Evolutionary conservation across 164 flowering plant genomes (phyloP).

Genomic region (Vitis amurensis): DNA sequence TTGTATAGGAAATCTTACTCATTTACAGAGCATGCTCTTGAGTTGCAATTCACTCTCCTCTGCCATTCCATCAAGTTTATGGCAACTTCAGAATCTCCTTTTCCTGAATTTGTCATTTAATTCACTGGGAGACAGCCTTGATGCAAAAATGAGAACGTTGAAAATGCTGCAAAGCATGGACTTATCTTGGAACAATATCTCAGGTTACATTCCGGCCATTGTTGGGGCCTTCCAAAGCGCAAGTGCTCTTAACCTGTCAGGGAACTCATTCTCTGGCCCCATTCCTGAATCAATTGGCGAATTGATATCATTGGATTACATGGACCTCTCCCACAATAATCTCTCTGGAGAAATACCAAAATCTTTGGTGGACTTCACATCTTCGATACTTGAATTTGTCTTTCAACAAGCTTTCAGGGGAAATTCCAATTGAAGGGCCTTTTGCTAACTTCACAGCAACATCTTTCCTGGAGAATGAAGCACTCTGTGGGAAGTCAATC

Average conservation of each 20-base stretch:
- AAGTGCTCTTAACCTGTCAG: background rate
- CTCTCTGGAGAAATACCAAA: slow-evolving; percentile 7
- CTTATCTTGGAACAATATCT: slow-evolving; percentile 12
- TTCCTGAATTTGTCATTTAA: slow-evolving; percentile 19
- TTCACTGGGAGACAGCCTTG: slow-evolving; percentile 13
- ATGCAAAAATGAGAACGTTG: slow-evolving; percentile 8
- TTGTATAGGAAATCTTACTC: slow-evolving; percentile 20
- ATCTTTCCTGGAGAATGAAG: slow-evolving; percentile 13
- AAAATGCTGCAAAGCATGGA: slow-evolving; percentile 2
- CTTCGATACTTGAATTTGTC: slow-evolving; percentile 13
- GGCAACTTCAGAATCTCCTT: slow-evolving; percentile 9
- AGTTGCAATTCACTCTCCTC: slow-evolving; percentile 17
- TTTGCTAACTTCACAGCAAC: slow-evolving; percentile 8
- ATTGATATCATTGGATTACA: background rate
- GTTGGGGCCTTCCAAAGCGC: slow-evolving; percentile 1
- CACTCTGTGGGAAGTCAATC: slow-evolving; percentile 7
- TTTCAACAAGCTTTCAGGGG: slow-evolving; percentile 5
- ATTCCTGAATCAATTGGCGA: slow-evolving; percentile 7
- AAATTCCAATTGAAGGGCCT: slow-evolving; percentile 14
- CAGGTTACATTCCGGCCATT: slow-evolving; percentile 3
- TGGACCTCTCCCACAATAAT: slow-evolving; percentile 12
- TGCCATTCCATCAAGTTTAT: slow-evolving; percentile 10
- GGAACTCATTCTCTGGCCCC: slow-evolving; percentile 1
- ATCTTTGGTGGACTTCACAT: background rate
- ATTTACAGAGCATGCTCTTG: slow-evolving; percentile 2